Evolutionary conservation across 2,329 filamentous ascomycete species (phyloP).

Genomic region (Microdochium paspali): DNA sequence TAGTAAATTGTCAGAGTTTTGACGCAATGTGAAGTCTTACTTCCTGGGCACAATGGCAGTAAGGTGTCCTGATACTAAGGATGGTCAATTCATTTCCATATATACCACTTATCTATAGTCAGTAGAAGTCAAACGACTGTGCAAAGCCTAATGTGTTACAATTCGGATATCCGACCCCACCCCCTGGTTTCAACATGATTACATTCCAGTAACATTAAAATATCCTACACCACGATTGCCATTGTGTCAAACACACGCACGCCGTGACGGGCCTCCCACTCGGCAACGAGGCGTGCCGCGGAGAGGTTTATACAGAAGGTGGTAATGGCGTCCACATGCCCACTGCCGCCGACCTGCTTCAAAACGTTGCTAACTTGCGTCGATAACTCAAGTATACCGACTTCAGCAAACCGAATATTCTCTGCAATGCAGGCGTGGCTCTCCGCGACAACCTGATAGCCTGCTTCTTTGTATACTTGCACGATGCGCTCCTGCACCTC

Average conservation of each 20-base stretch:
- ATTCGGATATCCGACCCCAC: not conserved
- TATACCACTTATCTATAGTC: no score
- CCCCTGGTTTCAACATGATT: not conserved
- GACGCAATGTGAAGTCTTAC: no score
- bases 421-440: slow-evolving; percentile 22
- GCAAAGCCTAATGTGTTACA: not conserved
- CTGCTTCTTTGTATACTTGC: slow-evolving; percentile 20
- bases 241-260: slow-evolving; percentile 30
- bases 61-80: no score
- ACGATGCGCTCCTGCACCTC: slow-evolving; percentile 28
- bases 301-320: slow-evolving; percentile 33
- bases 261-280: slow-evolving; percentile 26
- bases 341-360: slow-evolving; percentile 12
- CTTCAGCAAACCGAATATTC: slow-evolving; percentile 26
- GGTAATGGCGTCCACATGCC: slow-evolving; percentile 20
- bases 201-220: slow-evolving; percentile 17
- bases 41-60: no score
- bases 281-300: slow-evolving; percentile 24
- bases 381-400: slow-evolving; percentile 15
- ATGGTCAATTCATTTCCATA: no score
- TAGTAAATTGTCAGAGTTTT: no score
- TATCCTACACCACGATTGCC: slow-evolving; percentile 29
- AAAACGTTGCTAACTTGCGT: slow-evolving; percentile 14
- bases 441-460: slow-evolving; percentile 21
- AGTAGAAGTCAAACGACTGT: no score